Percentiles rank a stretch among this genome's conserved stretches.
Conservation (phyloP, 768 basidiomycete genomes). For the Boletus sensibilis region DNA sequence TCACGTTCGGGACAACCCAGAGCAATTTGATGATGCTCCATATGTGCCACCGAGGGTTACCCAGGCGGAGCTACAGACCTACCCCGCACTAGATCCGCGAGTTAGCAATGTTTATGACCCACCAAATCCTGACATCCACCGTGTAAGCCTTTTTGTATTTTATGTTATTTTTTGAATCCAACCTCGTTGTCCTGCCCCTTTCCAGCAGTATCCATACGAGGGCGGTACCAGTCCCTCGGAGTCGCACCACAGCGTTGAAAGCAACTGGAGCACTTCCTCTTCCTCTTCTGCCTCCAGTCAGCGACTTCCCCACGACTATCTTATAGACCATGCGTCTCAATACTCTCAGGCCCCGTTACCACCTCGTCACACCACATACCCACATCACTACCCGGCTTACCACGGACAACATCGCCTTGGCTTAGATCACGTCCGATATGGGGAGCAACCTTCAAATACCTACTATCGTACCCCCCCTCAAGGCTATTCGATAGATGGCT, state of each 20-base stretch:
- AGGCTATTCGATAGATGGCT: slow-evolving; percentile 4
- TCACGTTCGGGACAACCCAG: slow-evolving; percentile 13
- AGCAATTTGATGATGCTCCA: slow-evolving; percentile 29
- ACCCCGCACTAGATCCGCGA: slow-evolving; percentile 17
- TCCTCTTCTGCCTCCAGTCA: slow-evolving; percentile 24
- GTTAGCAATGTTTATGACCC: slow-evolving; percentile 5
- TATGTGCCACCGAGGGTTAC: slow-evolving; percentile 29
- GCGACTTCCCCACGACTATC: slow-evolving; percentile 10
- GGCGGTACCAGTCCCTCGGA: slow-evolving; percentile 25
- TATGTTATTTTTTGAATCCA: background rate
- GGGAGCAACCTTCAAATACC: slow-evolving; percentile 8
- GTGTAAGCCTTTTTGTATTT: slow-evolving; percentile 11
- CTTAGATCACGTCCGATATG: slow-evolving; percentile 21
- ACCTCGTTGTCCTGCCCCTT: background rate
- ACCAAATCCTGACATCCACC: slow-evolving; percentile 13
- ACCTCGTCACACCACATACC: background rate
- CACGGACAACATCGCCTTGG: slow-evolving; percentile 22
- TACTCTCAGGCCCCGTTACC: slow-evolving; percentile 8
- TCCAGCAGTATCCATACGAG: slow-evolving; percentile 21
- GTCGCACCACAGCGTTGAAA: slow-evolving; percentile 24
- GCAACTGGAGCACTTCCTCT: slow-evolving; percentile 29
- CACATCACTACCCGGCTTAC: slow-evolving; percentile 25
- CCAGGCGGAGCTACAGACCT: slow-evolving; percentile 19
- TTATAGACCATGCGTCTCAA: slow-evolving; percentile 2
- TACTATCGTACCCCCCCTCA: slow-evolving; percentile 20